phyloP scores from a whole-genome alignment of 176 grass and related monocot species.

The Thalia dealbata region DNA sequence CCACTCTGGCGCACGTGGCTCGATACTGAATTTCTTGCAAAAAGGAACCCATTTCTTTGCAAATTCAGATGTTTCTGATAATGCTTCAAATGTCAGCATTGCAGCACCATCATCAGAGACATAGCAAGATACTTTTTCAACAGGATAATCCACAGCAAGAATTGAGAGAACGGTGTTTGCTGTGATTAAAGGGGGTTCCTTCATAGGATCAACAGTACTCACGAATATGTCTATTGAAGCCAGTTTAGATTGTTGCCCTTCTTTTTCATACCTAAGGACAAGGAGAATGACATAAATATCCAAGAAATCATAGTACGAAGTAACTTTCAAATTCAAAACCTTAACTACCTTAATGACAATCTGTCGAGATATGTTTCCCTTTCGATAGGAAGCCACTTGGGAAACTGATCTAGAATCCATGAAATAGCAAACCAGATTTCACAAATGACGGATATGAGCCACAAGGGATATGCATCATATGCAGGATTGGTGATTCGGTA shows the following conservation, averaged over 20 bases:
- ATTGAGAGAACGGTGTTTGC: constrained; percentile 94
- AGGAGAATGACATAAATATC: neutral
- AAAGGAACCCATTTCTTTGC: constrained; percentile 97
- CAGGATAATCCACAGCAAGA: constrained; percentile 74
- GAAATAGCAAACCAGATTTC: constrained; percentile 96
- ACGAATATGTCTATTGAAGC: constrained; percentile 76
- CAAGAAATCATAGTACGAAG: neutral
- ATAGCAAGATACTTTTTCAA: constrained; percentile 90
- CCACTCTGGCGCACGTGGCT: constrained; percentile 77
- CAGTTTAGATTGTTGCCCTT: constrained; percentile 58
- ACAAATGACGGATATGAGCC: constrained; percentile 94
- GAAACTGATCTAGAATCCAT: constrained; percentile 98
- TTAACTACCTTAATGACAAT: constrained; percentile 68
- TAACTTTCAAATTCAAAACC: neutral
- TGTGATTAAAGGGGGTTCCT: constrained; percentile 87
- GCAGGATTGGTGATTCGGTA: constrained; percentile 72
- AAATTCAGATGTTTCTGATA: constrained; percentile 96
- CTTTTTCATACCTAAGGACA: constrained; percentile 77
- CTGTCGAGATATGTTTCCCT: constrained; percentile 93
- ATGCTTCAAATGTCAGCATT: constrained; percentile 84
- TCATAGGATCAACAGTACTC: constrained; percentile 82
- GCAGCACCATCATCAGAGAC: constrained; percentile 98
- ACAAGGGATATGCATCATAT: constrained; percentile 72
- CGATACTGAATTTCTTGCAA: constrained; percentile 70
- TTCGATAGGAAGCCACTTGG: constrained; percentile 89